phyloP scores from a whole-genome alignment of 352 stramenopile genomes.

The Aphanomyces astaci region DNA sequence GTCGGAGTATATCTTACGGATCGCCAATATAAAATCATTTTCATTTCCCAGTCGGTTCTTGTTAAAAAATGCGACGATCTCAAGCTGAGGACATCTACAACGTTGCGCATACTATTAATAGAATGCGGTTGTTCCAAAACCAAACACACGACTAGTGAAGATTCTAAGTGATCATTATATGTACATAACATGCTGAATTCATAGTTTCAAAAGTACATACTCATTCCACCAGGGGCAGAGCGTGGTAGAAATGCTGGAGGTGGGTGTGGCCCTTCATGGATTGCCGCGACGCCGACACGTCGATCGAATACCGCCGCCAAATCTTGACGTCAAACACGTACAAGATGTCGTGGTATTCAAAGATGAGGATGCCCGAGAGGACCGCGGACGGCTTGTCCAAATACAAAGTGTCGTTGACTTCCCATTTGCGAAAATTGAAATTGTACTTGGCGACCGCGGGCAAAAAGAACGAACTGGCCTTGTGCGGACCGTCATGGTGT shows the following conservation, averaged over 20 bases:
- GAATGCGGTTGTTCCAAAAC: no score
- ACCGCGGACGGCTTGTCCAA: constrained; percentile 15
- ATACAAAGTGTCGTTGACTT: constrained; percentile 2
- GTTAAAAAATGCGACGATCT: no score
- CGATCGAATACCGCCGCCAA: constrained; percentile 4
- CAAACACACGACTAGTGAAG: no score
- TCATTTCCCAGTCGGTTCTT: no score
- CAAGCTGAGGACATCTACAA: no score
- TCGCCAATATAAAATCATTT: no score
- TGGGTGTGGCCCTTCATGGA: not conserved
- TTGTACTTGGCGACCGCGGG: constrained; percentile 6
- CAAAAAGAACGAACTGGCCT: constrained; percentile 5
- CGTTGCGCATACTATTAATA: no score
- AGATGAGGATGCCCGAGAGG: not conserved
- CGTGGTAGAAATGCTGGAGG: not conserved
- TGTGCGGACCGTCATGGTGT: not conserved
- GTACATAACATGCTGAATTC: no score
- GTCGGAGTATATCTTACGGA: no score
- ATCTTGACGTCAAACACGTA: constrained; percentile 19
- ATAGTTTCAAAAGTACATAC: no score
- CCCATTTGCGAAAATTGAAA: constrained; percentile 2
- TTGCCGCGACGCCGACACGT: not conserved
- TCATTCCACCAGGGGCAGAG: no score
- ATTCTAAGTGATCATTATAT: no score
- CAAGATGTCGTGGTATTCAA: not conserved